These are phyloP conservation scores for Cornus controversa DNA, from an alignment of 148 eudicot genomes.

Conservation along the genomic window DNA sequence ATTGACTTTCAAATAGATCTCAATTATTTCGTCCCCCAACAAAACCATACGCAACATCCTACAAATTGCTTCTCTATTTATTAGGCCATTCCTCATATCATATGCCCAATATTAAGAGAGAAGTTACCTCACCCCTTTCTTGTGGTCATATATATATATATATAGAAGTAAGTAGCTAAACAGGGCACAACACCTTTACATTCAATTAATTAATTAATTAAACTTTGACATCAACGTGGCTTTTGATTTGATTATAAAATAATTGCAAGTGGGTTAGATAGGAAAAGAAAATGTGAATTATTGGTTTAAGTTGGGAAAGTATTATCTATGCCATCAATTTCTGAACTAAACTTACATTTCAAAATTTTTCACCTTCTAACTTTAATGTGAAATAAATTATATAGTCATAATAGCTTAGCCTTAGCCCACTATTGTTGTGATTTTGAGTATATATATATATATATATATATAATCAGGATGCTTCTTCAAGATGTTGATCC, in stretches of 20 bases:
- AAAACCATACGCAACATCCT: neutral
- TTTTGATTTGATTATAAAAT: too few species aligned
- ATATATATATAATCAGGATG: too few species aligned
- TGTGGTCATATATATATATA: neutral
- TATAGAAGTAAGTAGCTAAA: neutral
- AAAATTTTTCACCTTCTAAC: too few species aligned
- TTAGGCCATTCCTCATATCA: neutral
- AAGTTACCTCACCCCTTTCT: neutral
- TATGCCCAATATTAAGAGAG: neutral
- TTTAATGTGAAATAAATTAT: too few species aligned
- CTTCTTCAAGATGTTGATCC: too few species aligned
- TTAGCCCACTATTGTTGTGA: too few species aligned
- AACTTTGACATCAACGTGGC: neutral
- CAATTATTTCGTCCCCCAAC: neutral
- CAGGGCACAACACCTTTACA: neutral
- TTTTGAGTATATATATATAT: too few species aligned
- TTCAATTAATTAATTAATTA: too few species aligned
- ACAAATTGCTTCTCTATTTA: neutral
- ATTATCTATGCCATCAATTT: too few species aligned
- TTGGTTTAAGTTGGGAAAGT: too few species aligned
- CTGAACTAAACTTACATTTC: too few species aligned
- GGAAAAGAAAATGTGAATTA: neutral
- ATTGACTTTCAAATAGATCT: conserved; percentile 6
- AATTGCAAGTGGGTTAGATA: neutral
- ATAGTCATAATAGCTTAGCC: too few species aligned